These are phyloP conservation scores for Coffea humblotiana DNA, from an alignment of 305 asterid species.

Conservation along the genomic window DNA sequence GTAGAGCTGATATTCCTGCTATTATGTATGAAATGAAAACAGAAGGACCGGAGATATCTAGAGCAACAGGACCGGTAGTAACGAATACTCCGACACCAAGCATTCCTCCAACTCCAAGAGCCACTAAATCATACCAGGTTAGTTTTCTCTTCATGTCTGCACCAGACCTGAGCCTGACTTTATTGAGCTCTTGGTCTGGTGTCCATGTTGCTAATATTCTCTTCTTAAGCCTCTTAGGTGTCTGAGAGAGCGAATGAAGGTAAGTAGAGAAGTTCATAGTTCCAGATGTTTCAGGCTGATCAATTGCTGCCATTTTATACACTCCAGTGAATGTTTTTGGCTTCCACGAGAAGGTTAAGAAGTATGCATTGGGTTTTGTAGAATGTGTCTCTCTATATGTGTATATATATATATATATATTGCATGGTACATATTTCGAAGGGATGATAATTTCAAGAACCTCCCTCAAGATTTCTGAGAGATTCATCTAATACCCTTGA, in stretches of 20 bases:
- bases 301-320: conserved; percentile 6
- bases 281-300: not conserved
- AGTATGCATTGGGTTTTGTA: not conserved
- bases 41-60: conserved; percentile 34
- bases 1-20: conserved; percentile 39
- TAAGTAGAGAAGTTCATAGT: conserved; percentile 23
- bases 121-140: conserved; percentile 38
- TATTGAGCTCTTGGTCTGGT: conserved; percentile 42
- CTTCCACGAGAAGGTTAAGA: conserved; percentile 6
- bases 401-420: not conserved
- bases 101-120: conserved; percentile 50
- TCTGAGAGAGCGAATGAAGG: conserved; percentile 36
- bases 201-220: conserved; percentile 40
- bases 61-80: conserved; percentile 41
- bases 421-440: conserved; percentile 14
- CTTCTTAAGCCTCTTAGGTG: conserved; percentile 32
- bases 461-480: too few species aligned
- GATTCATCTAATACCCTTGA: too few species aligned
- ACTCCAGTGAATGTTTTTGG: not conserved
- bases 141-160: conserved; percentile 49
- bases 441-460: not conserved
- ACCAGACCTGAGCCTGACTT: conserved; percentile 45
- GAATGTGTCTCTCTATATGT: not conserved
- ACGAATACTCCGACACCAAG: conserved; percentile 50
- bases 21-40: conserved; percentile 39